phyloP scores from a whole-genome alignment of 495 filamentous ascomycete genomes.

The Entonaema liquescens region DNA sequence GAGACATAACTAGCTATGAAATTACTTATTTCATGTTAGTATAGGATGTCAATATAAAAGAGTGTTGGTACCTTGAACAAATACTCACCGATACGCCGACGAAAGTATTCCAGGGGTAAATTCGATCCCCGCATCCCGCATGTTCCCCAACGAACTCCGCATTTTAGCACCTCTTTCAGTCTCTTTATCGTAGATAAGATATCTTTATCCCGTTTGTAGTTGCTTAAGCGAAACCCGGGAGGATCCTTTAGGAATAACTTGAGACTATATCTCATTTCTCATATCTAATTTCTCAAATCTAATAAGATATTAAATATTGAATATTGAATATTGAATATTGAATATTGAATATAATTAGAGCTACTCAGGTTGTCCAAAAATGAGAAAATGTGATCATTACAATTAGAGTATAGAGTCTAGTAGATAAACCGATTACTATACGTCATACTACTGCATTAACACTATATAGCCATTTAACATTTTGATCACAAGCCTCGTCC shows the following conservation, averaged over 20 bases:
- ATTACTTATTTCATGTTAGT: neutral
- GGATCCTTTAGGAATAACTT: neutral
- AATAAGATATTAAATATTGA: no score
- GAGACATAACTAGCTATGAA: neutral
- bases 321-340: no score
- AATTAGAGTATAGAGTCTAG: no score
- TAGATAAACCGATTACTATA: no score
- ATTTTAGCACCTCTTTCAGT: neutral
- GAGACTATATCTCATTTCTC: neutral
- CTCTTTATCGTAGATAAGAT: neutral
- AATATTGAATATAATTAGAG: no score
- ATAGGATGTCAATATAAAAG: neutral
- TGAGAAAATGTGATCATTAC: neutral
- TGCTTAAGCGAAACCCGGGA: neutral
- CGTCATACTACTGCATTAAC: no score
- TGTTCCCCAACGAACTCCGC: constrained; percentile 38
- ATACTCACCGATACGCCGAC: neutral
- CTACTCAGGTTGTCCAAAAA: no score
- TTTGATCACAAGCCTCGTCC: no score
- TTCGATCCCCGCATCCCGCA: constrained; percentile 28
- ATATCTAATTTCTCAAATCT: no score
- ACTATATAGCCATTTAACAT: no score
- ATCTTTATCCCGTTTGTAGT: neutral
- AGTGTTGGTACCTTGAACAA: neutral
- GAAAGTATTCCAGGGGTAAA: neutral